Base-by-base conservation (phyloP, 2,329 filamentous ascomycete species). In the Leptodontidium sp. region DNA sequence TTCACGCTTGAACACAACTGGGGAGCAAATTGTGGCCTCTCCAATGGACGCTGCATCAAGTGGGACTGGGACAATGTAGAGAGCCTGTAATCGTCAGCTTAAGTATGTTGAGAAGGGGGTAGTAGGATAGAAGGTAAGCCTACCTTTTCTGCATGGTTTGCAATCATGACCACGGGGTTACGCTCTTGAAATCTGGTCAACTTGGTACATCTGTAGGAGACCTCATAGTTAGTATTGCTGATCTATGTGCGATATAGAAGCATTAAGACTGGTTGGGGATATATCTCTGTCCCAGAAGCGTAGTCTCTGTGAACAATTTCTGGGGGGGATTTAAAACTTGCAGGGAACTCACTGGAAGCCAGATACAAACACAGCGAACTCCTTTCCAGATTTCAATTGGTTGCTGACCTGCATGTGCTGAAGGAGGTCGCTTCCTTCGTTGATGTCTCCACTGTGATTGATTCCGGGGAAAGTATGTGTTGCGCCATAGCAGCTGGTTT, bases 61-160 rank as follows among this genome's bases (percentile, higher is more conserved):
- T 29, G 75, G 75, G 15, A 76, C 73, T 47, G 75, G 75, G 14
- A 76, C 67, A 57, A 76, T 72, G 55, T 76, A 76, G 24, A 76
- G 63, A 52, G 73, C 71, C 73, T 75, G 24, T 8, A 38, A 58
- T 17, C 21, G 26, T 21, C 14, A 29, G 4, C 38, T 47, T 26
- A 32, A 17, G 49, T 11, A 47, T 52, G 11, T 40, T 9, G 11
- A 40, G 7, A 40, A 11, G 38, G 8, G 5, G 21, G 21, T 21
- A 21, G 5, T 6, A 32, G 17, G 43, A 29, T 15, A 35, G 2
- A n/a, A 38, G 3, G 26, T 8, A 38, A 38, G 15, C 38, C 35
- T 68, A 71, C 68, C 66, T 72, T 71, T n/a, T 70, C 71, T 35
- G 64, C 43, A 61, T 75, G 72, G 35, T 74, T 70, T 11, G 71